Base-by-base conservation (phyloP, 2,329 filamentous ascomycete species). In the Neofusicoccum sp. region DNA sequence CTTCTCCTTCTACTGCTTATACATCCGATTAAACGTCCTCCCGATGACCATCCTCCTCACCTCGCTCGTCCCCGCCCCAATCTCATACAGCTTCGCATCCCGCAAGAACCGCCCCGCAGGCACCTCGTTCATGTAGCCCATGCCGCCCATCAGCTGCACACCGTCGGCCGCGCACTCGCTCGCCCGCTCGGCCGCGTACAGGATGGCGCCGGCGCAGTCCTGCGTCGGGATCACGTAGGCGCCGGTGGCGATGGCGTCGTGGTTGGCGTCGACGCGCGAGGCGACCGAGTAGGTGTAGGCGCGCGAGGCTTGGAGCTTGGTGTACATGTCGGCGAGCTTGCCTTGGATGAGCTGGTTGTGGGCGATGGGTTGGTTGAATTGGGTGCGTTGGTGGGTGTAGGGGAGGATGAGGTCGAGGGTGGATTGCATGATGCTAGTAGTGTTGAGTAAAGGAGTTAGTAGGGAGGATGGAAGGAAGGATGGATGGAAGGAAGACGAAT, bases 281-380 rank as follows among this genome's bases (percentile, higher is more conserved):
- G 95, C 95, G 0, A 93, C 93, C 41, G 84, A 80, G 73, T 96
- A 96, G 0, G 94, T 98, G 78, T 97, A 97, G 2, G 93, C 85
- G n/a, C 88, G 83, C 14, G 89, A 88, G 9, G 91, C 93, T 71
- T 91, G 89, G 64, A 95, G 85, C 77, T 96, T 96, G 52, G 93
- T 97, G 79, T 98, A 96, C 93, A 99, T 97, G 76, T 98, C 93
- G 62, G 95, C 93, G 49, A 98, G 84, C 74, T 93, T 94, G 63
- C 91, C 94, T 78, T 98, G 95, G 28, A 98, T 85, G 66, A 98
- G 84, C 77, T 99, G 95, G 77, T 97, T 96, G 69, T 95, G 89
- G 0, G 91, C 94, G 67, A 98, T 91, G 1, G 94, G 94, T 6
- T 77, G 81, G 61, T 89, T 89, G 74, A 99, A 99, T 78, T 99